Percentiles rank a stretch among this genome's conserved stretches.
phyloP scores from a whole-genome alignment of 2,329 filamentous ascomycete genomes.

The Pseudodiploospora longispora region DNA sequence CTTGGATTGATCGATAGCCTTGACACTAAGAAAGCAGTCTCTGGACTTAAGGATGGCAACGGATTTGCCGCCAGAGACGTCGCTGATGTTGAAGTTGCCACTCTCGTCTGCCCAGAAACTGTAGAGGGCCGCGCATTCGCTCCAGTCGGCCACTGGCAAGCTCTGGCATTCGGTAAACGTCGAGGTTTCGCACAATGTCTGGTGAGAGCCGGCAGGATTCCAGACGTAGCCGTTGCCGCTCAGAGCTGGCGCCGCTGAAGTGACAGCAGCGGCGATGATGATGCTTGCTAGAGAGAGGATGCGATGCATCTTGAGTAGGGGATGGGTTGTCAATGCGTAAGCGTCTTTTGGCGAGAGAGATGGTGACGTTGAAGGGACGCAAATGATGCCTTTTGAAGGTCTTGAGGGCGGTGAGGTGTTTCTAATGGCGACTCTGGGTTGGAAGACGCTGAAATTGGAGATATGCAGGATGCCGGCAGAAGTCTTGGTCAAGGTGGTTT shows the following conservation, averaged over 20 bases:
- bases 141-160: constrained; percentile 19
- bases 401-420: too few species aligned
- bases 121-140: constrained; percentile 22
- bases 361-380: too few species aligned
- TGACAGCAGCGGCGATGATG: constrained; percentile 1
- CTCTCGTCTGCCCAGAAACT: constrained; percentile 20
- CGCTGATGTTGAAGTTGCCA: constrained; percentile 21
- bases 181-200: constrained; percentile 19
- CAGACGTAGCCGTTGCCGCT: constrained; percentile 16
- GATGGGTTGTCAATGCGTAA: too few species aligned
- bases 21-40: constrained; percentile 19
- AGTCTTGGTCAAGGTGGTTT: too few species aligned
- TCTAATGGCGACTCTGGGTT: too few species aligned
- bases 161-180: constrained; percentile 8
- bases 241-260: constrained; percentile 5
- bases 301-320: constrained; percentile 1
- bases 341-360: too few species aligned
- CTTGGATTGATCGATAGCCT: constrained; percentile 11
- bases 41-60: constrained; percentile 17
- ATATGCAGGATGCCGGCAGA: too few species aligned
- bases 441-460: too few species aligned
- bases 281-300: neutral
- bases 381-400: too few species aligned
- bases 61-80: constrained; percentile 9
- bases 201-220: constrained; percentile 14